Base-by-base conservation (phyloP, 2,329 filamentous ascomycete species). In the Ceratocystis lukuohia region DNA sequence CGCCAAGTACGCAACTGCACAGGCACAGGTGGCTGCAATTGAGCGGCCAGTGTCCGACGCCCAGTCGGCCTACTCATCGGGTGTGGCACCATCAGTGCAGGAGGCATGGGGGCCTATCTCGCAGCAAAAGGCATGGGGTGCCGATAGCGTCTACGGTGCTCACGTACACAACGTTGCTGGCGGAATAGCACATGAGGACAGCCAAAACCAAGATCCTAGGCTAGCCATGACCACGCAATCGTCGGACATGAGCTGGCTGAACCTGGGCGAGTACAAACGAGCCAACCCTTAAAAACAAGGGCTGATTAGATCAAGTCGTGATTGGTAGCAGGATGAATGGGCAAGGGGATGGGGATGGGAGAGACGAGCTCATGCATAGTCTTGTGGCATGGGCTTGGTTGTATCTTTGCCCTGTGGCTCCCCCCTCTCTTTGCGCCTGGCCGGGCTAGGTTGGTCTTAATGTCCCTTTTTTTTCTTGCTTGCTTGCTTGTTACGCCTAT, bases 221-320 rank as follows among this genome's bases (percentile, higher is more conserved):
- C 22, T 57, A 17, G 41, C 66, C 41, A 44, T 37, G n/a, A 45
- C 63, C 46, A 20, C 41, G n/a, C 77, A 77, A 5, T 80, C 81
- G 12, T 81, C 80, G 63, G 88, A 91, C 74, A 89, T 91, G 86
- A 89, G 87, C 75, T 92, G 88, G 88, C 76, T 92, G 69, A 91
- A 91, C 72, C 79, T 91, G 20, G 85, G 84, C 61, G 81, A 82
- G 37, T 68, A 69, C 46, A 65, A 61, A n/a, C 67, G 68, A 15
- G 59, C 41, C 30, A 57, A 57, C 30, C 50, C 45, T 20, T 69
- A 65, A 69, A 69, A 50, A 37, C 28, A 37, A 30, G 22, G 48
- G n/a, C 17, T 37, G n/a, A 28, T 45, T 25, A 46, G 62, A 57
- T 57, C 22, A 30, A 30, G 22, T 15, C 22, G 30, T 30, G 53